Conservation (phyloP, 2,329 filamentous ascomycete species). For the Gaeumannomyces sp. region DNA sequence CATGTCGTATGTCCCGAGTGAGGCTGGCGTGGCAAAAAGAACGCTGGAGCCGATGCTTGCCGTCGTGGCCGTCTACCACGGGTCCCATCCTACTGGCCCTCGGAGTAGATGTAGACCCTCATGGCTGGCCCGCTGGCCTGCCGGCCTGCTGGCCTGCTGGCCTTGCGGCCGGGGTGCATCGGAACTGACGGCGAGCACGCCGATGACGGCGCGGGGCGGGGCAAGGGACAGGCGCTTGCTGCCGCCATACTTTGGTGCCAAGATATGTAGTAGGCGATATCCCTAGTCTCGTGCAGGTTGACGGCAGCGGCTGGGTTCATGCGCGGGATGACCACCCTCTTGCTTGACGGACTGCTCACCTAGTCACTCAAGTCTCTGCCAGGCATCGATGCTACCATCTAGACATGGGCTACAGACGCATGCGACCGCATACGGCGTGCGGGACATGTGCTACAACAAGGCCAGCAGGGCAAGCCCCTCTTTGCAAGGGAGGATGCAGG, state of each 20-base stretch:
- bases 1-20: not conserved
- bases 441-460: too few species aligned
- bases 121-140: not conserved
- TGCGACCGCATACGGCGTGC: too few species aligned
- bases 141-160: too few species aligned
- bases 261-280: not conserved
- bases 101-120: not conserved
- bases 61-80: not conserved
- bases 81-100: not conserved
- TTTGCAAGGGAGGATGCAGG: too few species aligned
- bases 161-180: not conserved
- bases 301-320: not conserved
- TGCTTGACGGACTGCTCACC: not conserved
- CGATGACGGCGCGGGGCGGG: not conserved
- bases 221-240: not conserved
- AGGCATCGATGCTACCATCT: too few species aligned
- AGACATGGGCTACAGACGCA: not conserved
- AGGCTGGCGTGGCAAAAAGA: not conserved
- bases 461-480: too few species aligned
- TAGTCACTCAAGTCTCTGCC: not conserved
- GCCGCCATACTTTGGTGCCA: too few species aligned
- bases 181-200: not conserved
- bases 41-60: not conserved
- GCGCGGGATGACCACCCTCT: not conserved
- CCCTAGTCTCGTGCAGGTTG: not conserved